These are phyloP conservation scores for Populus alba DNA, from an alignment of 345 rosid species.

Conservation along the genomic window DNA sequence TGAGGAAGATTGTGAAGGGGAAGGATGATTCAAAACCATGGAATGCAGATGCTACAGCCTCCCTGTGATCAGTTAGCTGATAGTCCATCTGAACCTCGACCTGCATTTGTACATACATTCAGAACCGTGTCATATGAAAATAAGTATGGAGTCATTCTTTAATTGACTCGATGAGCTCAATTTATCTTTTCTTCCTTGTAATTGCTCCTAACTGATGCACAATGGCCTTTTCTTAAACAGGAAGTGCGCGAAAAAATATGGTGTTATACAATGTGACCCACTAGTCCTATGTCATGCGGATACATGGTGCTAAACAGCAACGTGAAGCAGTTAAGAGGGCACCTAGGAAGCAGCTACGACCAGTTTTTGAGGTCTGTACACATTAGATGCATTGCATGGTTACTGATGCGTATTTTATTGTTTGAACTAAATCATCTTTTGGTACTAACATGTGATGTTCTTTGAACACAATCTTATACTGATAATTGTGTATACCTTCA, in stretches of 20 bases:
- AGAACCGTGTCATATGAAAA: slow-evolving; percentile 34
- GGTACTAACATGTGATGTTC: neutral
- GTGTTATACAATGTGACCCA: slow-evolving; percentile 78
- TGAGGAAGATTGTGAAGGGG: slow-evolving; percentile 47
- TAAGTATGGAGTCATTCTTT: slow-evolving; percentile 44
- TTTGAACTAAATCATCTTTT: slow-evolving; percentile 2
- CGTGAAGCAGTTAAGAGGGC: slow-evolving; percentile 66
- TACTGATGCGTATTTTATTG: neutral
- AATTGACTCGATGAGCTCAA: slow-evolving; percentile 3
- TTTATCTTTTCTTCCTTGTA: neutral
- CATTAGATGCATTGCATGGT: slow-evolving; percentile 7
- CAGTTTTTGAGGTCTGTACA: slow-evolving; percentile 72
- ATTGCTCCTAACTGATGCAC: slow-evolving; percentile 10
- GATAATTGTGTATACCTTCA: neutral
- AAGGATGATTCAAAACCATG: slow-evolving; percentile 71
- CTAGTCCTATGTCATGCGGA: slow-evolving; percentile 86
- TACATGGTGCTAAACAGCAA: slow-evolving; percentile 83
- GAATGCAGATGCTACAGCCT: slow-evolving; percentile 41
- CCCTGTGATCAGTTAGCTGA: too few species aligned
- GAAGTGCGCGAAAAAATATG: slow-evolving; percentile 60
- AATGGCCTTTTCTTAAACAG: slow-evolving; percentile 39
- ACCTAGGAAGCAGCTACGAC: slow-evolving; percentile 61
- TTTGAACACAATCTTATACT: too few species aligned
- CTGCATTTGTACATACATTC: too few species aligned
- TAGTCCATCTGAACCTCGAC: too few species aligned